phyloP scores from a whole-genome alignment of 2,329 filamentous ascomycete genomes.

The Raffaelea deltoideospora region DNA sequence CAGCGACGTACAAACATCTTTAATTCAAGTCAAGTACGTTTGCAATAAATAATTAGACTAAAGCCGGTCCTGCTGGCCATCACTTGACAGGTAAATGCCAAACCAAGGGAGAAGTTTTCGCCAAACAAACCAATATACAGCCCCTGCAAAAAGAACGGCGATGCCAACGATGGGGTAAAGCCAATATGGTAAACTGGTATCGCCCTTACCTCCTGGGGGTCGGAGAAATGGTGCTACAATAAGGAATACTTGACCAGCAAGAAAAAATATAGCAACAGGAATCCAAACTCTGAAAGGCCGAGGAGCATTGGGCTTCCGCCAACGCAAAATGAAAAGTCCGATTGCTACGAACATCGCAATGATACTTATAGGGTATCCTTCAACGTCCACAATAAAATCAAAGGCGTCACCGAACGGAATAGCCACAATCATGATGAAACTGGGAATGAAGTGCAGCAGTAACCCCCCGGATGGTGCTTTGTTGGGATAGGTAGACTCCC shows the following conservation, averaged over 20 bases:
- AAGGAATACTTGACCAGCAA: constrained; percentile 24
- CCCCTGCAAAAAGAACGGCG: constrained; percentile 19
- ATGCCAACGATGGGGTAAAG: constrained; percentile 27
- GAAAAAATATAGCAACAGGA: constrained; percentile 32
- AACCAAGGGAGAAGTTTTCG: constrained; percentile 19
- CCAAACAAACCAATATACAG: constrained; percentile 18
- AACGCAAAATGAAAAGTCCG: constrained; percentile 20
- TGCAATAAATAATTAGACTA: too few relatives aligned
- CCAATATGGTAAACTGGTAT: constrained; percentile 23
- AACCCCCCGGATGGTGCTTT: constrained; percentile 45
- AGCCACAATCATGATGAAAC: constrained; percentile 33
- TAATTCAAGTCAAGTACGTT: too few relatives aligned
- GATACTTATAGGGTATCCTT: constrained; percentile 27
- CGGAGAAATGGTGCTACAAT: constrained; percentile 27
- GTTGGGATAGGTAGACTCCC: constrained; percentile 50
- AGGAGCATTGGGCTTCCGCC: constrained; percentile 25
- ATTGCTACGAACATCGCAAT: constrained; percentile 38
- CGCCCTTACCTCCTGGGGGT: constrained; percentile 26
- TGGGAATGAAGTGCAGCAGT: constrained; percentile 52
- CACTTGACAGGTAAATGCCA: too few relatives aligned
- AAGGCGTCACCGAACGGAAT: constrained; percentile 35
- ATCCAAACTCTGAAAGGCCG: constrained; percentile 39
- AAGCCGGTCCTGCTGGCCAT: too few relatives aligned
- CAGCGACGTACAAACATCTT: too few relatives aligned
- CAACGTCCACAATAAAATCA: constrained; percentile 41